Conservation (phyloP, 2,329 filamentous ascomycete species). For the Biscogniauxia sp. region DNA sequence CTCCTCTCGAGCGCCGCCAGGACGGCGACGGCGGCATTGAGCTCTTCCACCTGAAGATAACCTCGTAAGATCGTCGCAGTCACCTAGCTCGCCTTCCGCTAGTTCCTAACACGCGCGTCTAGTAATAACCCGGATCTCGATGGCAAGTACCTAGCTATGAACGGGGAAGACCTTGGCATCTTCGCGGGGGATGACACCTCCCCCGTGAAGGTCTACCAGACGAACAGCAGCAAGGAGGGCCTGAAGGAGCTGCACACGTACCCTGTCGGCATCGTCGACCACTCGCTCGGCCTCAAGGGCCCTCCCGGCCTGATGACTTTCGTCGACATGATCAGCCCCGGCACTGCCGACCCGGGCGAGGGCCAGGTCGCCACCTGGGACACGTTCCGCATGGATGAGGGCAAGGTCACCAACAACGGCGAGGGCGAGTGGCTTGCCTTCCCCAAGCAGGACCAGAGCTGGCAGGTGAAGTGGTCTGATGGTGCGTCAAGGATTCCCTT, state of each 20-base stretch:
- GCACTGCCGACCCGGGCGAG: constrained; percentile 20
- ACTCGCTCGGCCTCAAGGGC: constrained; percentile 38
- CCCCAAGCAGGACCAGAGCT: constrained; percentile 25
- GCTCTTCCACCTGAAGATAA: constrained; percentile 28
- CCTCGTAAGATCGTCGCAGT: constrained; percentile 17
- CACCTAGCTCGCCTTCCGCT: neutral
- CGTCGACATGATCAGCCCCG: constrained; percentile 34
- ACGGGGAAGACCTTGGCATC: constrained; percentile 33
- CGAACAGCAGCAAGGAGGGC: constrained; percentile 25
- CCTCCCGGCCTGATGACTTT: constrained; percentile 32
- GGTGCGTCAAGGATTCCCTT: constrained; percentile 27
- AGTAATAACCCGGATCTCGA: constrained; percentile 26
- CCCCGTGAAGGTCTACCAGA: constrained; percentile 31
- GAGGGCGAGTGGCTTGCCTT: constrained; percentile 36
- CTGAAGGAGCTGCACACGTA: constrained; percentile 37
- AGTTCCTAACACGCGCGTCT: constrained; percentile 4
- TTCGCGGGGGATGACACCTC: constrained; percentile 21
- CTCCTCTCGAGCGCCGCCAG: constrained; percentile 21
- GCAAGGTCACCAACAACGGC: constrained; percentile 23
- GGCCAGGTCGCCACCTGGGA: constrained; percentile 33
- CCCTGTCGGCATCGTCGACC: constrained; percentile 36
- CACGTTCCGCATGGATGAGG: constrained; percentile 33
- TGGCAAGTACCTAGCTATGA: constrained; percentile 32
- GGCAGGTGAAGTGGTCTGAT: constrained; percentile 37
- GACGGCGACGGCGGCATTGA: constrained; percentile 10